A percentile compares a stretch with the other conserved stretches of the same genome.
These are phyloP conservation scores for Laetiporus sulphureus DNA, from an alignment of 1,284 basidiomycete genomes.

Conservation along the genomic window DNA sequence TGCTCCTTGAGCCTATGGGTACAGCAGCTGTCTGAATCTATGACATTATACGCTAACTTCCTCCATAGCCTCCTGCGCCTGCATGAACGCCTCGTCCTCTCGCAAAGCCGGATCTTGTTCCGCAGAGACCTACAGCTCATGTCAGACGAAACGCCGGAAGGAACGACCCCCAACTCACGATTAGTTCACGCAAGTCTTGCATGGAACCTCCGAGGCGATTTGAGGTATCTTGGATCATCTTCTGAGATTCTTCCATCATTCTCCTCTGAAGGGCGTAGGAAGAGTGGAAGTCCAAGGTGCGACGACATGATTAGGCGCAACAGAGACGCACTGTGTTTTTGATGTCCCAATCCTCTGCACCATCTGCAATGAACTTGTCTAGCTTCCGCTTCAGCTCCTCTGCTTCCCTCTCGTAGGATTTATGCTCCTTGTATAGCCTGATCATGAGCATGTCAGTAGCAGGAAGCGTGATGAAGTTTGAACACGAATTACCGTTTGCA, in stretches of 20 bases:
- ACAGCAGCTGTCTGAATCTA: slow-evolving; percentile 7
- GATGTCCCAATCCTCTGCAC: slow-evolving; percentile 74
- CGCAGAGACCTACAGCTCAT: slow-evolving; percentile 35
- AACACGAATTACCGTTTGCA: slow-evolving; percentile 57
- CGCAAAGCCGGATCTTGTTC: slow-evolving; percentile 43
- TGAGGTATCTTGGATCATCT: slow-evolving; percentile 71
- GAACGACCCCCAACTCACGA: slow-evolving; percentile 45
- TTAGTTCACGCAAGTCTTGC: slow-evolving; percentile 58
- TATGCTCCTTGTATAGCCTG: slow-evolving; percentile 72
- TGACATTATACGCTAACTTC: slow-evolving; percentile 25
- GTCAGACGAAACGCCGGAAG: slow-evolving; percentile 1
- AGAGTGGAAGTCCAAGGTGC: neutral
- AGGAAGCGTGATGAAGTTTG: no score
- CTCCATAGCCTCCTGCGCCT: slow-evolving; percentile 55
- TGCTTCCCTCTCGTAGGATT: slow-evolving; percentile 64
- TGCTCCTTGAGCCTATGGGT: slow-evolving; percentile 15
- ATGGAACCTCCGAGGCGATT: slow-evolving; percentile 54
- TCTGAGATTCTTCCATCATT: slow-evolving; percentile 72
- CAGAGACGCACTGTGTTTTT: slow-evolving; percentile 64
- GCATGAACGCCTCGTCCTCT: slow-evolving; percentile 45
- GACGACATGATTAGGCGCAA: neutral
- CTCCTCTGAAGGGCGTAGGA: slow-evolving; percentile 41
- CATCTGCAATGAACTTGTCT: slow-evolving; percentile 56
- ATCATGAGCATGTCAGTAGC: slow-evolving; percentile 1
- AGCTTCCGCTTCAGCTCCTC: slow-evolving; percentile 52